Evolutionary conservation across 2,329 filamentous ascomycete genomes (phyloP).

Genomic region (Neospermospora avenae): DNA sequence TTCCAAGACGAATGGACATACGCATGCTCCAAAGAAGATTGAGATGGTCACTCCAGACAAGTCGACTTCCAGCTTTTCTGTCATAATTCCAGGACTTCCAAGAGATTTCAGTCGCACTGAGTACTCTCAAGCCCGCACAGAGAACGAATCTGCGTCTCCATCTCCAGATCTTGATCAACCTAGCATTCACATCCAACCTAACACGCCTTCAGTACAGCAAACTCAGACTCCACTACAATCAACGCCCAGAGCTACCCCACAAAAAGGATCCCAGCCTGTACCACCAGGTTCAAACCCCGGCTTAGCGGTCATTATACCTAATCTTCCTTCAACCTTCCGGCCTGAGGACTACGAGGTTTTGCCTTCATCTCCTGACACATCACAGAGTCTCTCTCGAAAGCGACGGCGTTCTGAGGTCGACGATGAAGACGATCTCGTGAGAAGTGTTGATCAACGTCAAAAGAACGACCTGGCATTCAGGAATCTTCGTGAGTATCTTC

Average conservation of each 20-base stretch:
- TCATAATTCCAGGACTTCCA: conserved; percentile 30
- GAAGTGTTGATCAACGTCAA: conserved; percentile 75
- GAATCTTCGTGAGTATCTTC: conserved; percentile 66
- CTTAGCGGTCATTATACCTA: conserved; percentile 30
- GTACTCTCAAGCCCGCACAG: conserved; percentile 20
- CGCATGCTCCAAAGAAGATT: not conserved
- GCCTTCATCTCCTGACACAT: conserved; percentile 30
- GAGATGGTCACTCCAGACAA: conserved; percentile 38
- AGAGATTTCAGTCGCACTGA: conserved; percentile 23
- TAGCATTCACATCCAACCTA: conserved; percentile 2
- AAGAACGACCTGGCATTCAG: conserved; percentile 72
- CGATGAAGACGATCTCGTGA: conserved; percentile 54
- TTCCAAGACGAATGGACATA: not conserved
- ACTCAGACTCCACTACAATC: conserved; percentile 30
- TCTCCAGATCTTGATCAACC: not conserved
- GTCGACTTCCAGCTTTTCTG: conserved; percentile 25
- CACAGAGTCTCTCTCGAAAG: conserved; percentile 39
- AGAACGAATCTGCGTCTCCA: not conserved
- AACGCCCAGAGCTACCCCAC: not conserved
- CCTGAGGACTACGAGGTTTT: conserved; percentile 31
- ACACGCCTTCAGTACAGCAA: conserved; percentile 33
- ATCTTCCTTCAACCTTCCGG: conserved; percentile 24
- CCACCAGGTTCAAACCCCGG: conserved; percentile 11
- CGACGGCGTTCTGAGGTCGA: conserved; percentile 49
- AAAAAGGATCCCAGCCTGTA: not conserved